Percentiles rank a stretch among this genome's conserved stretches.
phyloP scores from a whole-genome alignment of 2,329 filamentous ascomycete genomes.

The Neonectria coccinea region DNA sequence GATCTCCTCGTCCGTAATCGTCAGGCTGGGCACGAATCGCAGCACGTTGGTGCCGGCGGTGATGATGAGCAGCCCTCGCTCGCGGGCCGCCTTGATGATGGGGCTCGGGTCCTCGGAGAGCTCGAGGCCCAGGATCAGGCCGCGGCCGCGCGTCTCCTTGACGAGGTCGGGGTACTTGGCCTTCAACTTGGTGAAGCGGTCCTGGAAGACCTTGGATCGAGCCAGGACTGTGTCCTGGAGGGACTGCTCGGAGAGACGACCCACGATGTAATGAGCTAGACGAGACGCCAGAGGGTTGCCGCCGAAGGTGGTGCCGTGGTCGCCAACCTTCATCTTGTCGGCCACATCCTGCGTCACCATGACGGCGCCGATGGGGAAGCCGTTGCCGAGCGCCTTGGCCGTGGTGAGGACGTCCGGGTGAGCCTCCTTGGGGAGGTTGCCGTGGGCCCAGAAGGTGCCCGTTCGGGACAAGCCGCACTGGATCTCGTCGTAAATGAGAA shows the following conservation, averaged over 20 bases:
- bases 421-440: constrained; percentile 76
- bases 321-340: constrained; percentile 67
- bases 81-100: constrained; percentile 86
- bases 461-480: constrained; percentile 93
- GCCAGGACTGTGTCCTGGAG: constrained; percentile 76
- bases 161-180: constrained; percentile 74
- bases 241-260: constrained; percentile 75
- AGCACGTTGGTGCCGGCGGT: constrained; percentile 93
- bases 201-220: constrained; percentile 68
- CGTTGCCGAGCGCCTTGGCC: constrained; percentile 96
- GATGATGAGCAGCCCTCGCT: constrained; percentile 89
- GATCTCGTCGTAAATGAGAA: constrained; percentile 96
- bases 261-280: constrained; percentile 87
- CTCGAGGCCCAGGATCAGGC: constrained; percentile 89
- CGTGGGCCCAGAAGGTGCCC: constrained; percentile 91
- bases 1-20: constrained; percentile 85
- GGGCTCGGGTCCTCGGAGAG: constrained; percentile 77
- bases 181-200: constrained; percentile 61
- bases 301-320: constrained; percentile 95
- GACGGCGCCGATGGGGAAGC: constrained; percentile 89
- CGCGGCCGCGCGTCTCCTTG: constrained; percentile 82
- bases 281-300: constrained; percentile 90
- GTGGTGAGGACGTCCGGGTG: constrained; percentile 95
- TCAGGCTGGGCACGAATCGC: constrained; percentile 89
- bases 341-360: constrained; percentile 55